Conservation (phyloP, 352 stramenopile genomes). For the Phytophthora kernoviae region DNA sequence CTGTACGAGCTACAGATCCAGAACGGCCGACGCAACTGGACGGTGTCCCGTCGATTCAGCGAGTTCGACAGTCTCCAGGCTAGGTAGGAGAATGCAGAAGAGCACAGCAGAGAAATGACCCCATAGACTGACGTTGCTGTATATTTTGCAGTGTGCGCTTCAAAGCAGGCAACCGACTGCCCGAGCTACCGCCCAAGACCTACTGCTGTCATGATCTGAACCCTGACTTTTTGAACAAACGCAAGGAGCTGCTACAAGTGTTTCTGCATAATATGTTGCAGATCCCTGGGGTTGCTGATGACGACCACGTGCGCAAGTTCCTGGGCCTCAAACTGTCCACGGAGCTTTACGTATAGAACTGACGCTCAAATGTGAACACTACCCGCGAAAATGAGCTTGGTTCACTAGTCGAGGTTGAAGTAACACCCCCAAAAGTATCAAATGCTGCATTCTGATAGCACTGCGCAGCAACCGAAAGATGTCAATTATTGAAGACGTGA, state of each 20-base stretch:
- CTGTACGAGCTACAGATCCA: slow-evolving; percentile 75
- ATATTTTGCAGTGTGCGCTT: slow-evolving; percentile 44
- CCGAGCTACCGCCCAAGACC: slow-evolving; percentile 65
- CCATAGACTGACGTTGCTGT: slow-evolving; percentile 12
- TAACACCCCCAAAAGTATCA: too few relatives aligned
- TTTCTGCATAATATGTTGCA: slow-evolving; percentile 70
- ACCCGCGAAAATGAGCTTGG: too few relatives aligned
- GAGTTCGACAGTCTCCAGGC: slow-evolving; percentile 65
- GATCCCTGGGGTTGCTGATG: slow-evolving; percentile 65
- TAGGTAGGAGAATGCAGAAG: slow-evolving; percentile 35
- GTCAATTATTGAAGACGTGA: too few relatives aligned
- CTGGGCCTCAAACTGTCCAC: slow-evolving; percentile 62
- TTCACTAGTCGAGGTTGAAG: too few relatives aligned
- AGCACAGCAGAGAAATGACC: not conserved
- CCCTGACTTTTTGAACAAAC: slow-evolving; percentile 62
- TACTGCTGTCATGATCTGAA: slow-evolving; percentile 79
- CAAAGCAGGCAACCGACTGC: slow-evolving; percentile 49
- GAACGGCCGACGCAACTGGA: slow-evolving; percentile 74
- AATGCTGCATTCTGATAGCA: too few relatives aligned
- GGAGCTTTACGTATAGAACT: slow-evolving; percentile 61
- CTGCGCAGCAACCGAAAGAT: too few relatives aligned
- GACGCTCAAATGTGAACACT: too few relatives aligned
- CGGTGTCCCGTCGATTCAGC: slow-evolving; percentile 68
- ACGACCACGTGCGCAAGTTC: slow-evolving; percentile 62
- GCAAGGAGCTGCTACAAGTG: slow-evolving; percentile 51